These are phyloP conservation scores for Stephania cephalantha DNA, from an alignment of 164 flowering plant species.

Conservation along the genomic window DNA sequence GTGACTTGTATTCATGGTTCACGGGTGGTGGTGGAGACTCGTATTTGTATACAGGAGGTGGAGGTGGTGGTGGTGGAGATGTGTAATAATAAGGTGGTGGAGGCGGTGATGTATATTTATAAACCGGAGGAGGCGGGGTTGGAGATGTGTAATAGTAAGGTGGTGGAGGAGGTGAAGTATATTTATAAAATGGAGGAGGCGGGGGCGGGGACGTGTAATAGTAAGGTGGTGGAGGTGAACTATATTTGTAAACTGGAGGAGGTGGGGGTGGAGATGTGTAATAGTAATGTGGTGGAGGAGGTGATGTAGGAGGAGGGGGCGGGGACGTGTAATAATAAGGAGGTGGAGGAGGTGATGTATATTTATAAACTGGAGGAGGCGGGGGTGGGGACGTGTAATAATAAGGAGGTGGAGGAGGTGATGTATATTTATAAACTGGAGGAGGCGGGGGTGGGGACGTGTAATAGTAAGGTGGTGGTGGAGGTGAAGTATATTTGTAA, in stretches of 20 bases:
- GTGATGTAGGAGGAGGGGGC: slow-evolving; percentile 12
- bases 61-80: not conserved
- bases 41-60: slow-evolving; percentile 12
- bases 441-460: not conserved
- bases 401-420: slow-evolving; percentile 12
- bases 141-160: slow-evolving; percentile 2
- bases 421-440: not conserved
- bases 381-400: slow-evolving; percentile 8
- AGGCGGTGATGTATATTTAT: slow-evolving; percentile 7
- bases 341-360: slow-evolving; percentile 24
- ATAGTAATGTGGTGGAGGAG: slow-evolving; percentile 8
- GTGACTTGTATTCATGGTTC: slow-evolving; percentile 1
- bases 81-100: slow-evolving; percentile 10
- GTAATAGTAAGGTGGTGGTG: too few relatives aligned
- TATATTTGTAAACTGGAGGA: slow-evolving; percentile 8
- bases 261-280: slow-evolving; percentile 8
- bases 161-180: slow-evolving; percentile 16
- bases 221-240: slow-evolving; percentile 15
- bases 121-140: slow-evolving; percentile 6
- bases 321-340: slow-evolving; percentile 11
- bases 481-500: too few relatives aligned
- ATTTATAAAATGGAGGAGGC: slow-evolving; percentile 13
- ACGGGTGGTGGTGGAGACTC: slow-evolving; percentile 15
- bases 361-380: slow-evolving; percentile 16
- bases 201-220: not conserved